A percentile compares a stretch with the other conserved stretches of the same genome.
These are phyloP conservation scores for Trichoderma sp. DNA, from an alignment of 2,329 filamentous ascomycete genomes.

Conservation along the genomic window DNA sequence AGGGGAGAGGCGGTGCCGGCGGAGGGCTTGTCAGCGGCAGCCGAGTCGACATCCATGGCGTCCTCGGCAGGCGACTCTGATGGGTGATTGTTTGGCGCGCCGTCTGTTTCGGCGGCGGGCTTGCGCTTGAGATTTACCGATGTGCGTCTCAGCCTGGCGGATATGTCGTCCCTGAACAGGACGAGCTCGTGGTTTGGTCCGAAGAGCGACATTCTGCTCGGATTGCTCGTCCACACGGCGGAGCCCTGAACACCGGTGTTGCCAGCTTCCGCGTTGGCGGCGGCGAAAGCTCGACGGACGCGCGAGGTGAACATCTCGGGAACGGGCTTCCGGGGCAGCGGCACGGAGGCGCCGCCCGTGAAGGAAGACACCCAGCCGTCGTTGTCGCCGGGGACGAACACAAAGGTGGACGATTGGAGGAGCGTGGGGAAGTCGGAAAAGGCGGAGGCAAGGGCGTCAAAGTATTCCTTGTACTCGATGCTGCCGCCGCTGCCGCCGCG, in stretches of 20 bases:
- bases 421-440: constrained; percentile 81
- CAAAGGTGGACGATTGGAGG: constrained; percentile 74
- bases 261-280: constrained; percentile 69
- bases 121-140: constrained; percentile 65
- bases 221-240: constrained; percentile 87
- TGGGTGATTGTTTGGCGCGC: neutral
- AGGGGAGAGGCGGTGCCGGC: constrained; percentile 20
- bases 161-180: constrained; percentile 82
- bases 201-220: constrained; percentile 76
- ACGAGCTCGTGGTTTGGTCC: constrained; percentile 85
- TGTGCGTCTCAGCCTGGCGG: constrained; percentile 71
- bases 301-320: constrained; percentile 89
- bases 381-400: constrained; percentile 94
- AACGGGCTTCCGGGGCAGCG: constrained; percentile 67
- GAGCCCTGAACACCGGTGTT: constrained; percentile 42
- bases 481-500: constrained; percentile 71
- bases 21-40: constrained; percentile 24
- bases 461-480: constrained; percentile 96
- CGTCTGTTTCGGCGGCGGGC: constrained; percentile 31
- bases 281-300: constrained; percentile 74
- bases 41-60: constrained; percentile 42
- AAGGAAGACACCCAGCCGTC: constrained; percentile 95
- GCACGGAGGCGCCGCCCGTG: constrained; percentile 67
- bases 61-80: constrained; percentile 26
- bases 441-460: constrained; percentile 79